Conservation (phyloP, 2,329 filamentous ascomycete genomes). For the Tolypocladium tundrense region DNA sequence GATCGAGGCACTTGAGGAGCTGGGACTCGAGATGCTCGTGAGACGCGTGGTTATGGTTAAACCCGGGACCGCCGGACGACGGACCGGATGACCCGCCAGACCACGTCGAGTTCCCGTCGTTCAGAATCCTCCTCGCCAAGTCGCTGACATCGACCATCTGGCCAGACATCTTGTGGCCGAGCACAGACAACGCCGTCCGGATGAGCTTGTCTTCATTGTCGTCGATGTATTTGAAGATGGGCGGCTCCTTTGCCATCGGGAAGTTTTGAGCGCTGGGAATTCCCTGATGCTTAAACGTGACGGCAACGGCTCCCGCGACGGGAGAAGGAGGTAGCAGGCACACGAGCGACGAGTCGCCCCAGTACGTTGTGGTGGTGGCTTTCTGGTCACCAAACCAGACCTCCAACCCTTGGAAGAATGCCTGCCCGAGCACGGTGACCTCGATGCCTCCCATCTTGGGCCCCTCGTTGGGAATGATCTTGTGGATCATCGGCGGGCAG, state of each 20-base stretch:
- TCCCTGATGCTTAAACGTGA: constrained; percentile 54
- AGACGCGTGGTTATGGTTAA: constrained; percentile 31
- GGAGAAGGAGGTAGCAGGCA: constrained; percentile 66
- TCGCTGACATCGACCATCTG: constrained; percentile 51
- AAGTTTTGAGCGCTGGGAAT: constrained; percentile 25
- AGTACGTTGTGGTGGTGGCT: constrained; percentile 65
- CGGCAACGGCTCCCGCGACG: constrained; percentile 56
- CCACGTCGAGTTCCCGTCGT: constrained; percentile 36
- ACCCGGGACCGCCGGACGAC: constrained; percentile 33
- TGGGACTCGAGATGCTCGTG: constrained; percentile 51
- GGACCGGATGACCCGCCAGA: constrained; percentile 30
- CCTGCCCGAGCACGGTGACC: constrained; percentile 72
- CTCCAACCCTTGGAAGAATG: constrained; percentile 66
- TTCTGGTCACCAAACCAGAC: constrained; percentile 68
- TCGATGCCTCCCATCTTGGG: constrained; percentile 77
- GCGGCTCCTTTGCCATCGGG: constrained; percentile 28
- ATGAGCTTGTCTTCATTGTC: constrained; percentile 60
- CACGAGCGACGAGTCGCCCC: constrained; percentile 70
- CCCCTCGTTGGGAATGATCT: constrained; percentile 74
- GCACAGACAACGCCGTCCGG: constrained; percentile 53
- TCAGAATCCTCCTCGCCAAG: constrained; percentile 50
- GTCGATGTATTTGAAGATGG: constrained; percentile 63
- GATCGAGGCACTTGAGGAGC: constrained; percentile 64
- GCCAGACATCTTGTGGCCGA: constrained; percentile 55
- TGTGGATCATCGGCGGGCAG: constrained; percentile 55